Percentiles rank a stretch among this genome's conserved stretches.
Evolutionary conservation across 1,139 yeast species (phyloP).

Genomic region (Yamadazyma epiphylla): DNA sequence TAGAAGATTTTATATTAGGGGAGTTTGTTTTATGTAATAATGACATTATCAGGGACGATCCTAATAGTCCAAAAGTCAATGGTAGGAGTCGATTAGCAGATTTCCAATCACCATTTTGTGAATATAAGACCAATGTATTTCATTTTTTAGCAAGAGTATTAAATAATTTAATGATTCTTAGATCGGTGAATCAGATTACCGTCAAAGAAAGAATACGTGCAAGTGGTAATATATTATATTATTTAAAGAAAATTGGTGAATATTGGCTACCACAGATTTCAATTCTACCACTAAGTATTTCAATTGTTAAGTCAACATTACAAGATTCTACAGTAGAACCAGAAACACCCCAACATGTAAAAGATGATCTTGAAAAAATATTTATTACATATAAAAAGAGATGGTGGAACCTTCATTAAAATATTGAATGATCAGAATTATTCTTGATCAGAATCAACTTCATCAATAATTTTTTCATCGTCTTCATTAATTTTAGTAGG

Average conservation of each 20-base stretch:
- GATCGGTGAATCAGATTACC: background rate
- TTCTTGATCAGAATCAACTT: conserved; percentile 20
- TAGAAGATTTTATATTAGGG: too few species aligned
- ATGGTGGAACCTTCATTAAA: background rate
- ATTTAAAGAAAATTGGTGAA: too few species aligned
- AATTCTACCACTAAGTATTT: too few species aligned
- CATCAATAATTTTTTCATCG: conserved; percentile 46
- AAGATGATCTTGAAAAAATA: too few species aligned
- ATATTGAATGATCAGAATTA: background rate
- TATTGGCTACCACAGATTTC: too few species aligned
- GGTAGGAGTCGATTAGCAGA: conserved; percentile 1
- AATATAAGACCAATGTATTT: conserved; percentile 16
- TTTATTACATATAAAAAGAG: conserved; percentile 17
- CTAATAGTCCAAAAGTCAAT: background rate
- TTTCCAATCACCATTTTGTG: conserved; percentile 2
- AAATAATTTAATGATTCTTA: conserved; percentile 21
- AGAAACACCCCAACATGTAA: too few species aligned
- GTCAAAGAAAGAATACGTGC: background rate
- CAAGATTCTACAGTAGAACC: too few species aligned
- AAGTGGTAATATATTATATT: background rate
- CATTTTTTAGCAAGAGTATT: conserved; percentile 24
- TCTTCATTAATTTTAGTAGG: conserved; percentile 40
- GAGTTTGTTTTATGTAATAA: background rate
- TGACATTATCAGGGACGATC: background rate
- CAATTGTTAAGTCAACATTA: too few species aligned